Base-by-base conservation (phyloP, 192 early-diverging fungal genomes). In the Pecoramyces ruminantium region DNA sequence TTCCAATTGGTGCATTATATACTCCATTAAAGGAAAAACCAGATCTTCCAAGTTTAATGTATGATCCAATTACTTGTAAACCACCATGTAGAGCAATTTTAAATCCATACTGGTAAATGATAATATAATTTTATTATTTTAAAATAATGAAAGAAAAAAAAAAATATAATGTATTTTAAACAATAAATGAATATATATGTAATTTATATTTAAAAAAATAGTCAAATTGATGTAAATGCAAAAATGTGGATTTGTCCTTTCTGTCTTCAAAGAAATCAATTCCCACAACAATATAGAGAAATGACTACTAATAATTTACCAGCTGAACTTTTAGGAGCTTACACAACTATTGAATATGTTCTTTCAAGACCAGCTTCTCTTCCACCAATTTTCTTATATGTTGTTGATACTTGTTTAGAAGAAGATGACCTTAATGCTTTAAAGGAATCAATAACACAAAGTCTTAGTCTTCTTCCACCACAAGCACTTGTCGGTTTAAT, bases 241-340 rank as follows among this genome's bases (percentile, higher is more conserved):
- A 96, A 96, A 86, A 88, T 98, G 30, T 99, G 97, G 97, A 96
- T 97, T 81, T 99, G 97, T 83, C 95, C 98, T n/a, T 96, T 99
- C 86, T 98, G 98, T 83, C 86, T 97, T 84, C 93, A 95, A 84
- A 92, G 98, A 67, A 99, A 98, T 86, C 94, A 94, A 83, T 94
- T 99, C 83, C 97, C 98, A 29, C 93, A 96, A 83, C 96, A 99
- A 82, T 99, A 99, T 85, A 92, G 93, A 83, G 96, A 99, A 85
- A 97, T 99, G 83, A 93, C 93, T 77, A 91, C 89, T 34, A 92
- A 90, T 81, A 96, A 97, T 81, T 89, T 99, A 78, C 97, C 97
- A 5, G 93, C 95, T 30, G 97, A 99, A 85, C 88, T 99, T 42
- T 85, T 96, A 81, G 90, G 92, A 78, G 92, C 94, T 80, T 97